Evolutionary conservation across 306 rosid species (phyloP).

Genomic region (Rubus parviflorus): DNA sequence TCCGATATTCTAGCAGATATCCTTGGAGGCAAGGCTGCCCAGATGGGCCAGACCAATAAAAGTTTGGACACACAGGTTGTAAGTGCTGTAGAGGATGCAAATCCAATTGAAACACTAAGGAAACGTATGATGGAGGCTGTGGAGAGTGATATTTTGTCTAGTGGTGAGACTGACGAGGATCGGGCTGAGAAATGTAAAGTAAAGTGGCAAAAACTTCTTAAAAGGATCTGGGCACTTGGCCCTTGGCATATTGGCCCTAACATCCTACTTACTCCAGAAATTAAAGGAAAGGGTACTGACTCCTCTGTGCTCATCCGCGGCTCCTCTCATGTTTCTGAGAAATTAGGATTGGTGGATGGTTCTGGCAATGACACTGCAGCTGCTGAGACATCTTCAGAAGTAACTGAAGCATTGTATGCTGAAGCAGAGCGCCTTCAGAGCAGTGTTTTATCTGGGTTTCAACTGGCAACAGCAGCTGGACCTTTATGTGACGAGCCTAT

Average conservation of each 20-base stretch:
- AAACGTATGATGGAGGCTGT: slow-evolving; percentile 70
- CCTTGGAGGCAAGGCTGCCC: slow-evolving; percentile 56
- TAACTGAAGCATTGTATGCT: slow-evolving; percentile 33
- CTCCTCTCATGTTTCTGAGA: slow-evolving; percentile 50
- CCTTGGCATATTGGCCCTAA: slow-evolving; percentile 79
- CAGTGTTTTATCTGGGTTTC: slow-evolving; percentile 75
- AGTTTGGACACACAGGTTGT: slow-evolving; percentile 49
- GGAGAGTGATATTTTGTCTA: slow-evolving; percentile 51
- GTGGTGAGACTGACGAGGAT: slow-evolving; percentile 54
- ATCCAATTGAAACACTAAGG: slow-evolving; percentile 47
- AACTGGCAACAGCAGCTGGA: slow-evolving; percentile 85
- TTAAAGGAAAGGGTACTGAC: slow-evolving; percentile 38
- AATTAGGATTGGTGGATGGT: slow-evolving; percentile 54
- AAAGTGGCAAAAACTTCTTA: slow-evolving; percentile 73
- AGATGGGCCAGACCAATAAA: slow-evolving; percentile 42
- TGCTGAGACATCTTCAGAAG: slow-evolving; percentile 42
- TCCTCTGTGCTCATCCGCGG: slow-evolving; percentile 57
- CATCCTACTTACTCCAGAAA: slow-evolving; percentile 63
- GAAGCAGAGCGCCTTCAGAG: slow-evolving; percentile 75
- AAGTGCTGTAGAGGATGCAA: slow-evolving; percentile 38
- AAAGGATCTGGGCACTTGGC: slow-evolving; percentile 86
- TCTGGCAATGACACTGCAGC: slow-evolving; percentile 21
- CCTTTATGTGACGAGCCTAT: slow-evolving; percentile 90
- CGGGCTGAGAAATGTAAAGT: slow-evolving; percentile 53
- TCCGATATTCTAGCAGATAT: slow-evolving; percentile 59